phyloP scores from a whole-genome alignment of 192 early-diverging fungal genomes.

The Rhizophagus prolifer region DNA sequence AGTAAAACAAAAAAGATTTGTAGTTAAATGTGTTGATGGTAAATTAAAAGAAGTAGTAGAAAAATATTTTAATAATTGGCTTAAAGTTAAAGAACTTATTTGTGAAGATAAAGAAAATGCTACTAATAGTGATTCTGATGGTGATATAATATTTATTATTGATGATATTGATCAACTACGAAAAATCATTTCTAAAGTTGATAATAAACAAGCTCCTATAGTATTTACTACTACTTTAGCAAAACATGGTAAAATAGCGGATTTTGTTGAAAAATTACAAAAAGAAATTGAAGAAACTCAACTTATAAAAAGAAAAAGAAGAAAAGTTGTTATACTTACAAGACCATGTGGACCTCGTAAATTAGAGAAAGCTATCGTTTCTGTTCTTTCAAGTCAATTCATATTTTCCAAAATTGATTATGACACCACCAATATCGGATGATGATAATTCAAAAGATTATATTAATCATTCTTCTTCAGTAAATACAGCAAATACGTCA shows the following conservation, averaged over 20 bases:
- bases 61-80: conserved; percentile 18
- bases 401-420: conserved; percentile 24
- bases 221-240: conserved; percentile 33
- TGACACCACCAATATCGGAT: not conserved
- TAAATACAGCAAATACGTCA: no score
- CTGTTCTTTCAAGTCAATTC: not conserved
- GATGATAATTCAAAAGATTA: not conserved
- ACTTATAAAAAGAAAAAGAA: not conserved
- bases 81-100: conserved; percentile 1
- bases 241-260: conserved; percentile 28
- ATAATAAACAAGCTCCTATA: conserved; percentile 5
- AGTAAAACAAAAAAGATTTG: conserved; percentile 33
- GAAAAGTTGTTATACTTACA: conserved; percentile 33
- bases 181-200: not conserved
- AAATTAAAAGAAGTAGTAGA: conserved; percentile 20
- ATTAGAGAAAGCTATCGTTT: conserved; percentile 18
- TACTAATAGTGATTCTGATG: not conserved
- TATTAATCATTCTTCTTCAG: not conserved
- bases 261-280: conserved; percentile 27
- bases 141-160: conserved; percentile 9
- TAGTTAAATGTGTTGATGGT: not conserved
- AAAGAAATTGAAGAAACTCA: not conserved
- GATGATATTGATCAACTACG: conserved; percentile 6
- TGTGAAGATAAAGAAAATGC: not conserved
- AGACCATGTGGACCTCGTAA: conserved; percentile 38